These are phyloP conservation scores for Candida quercuum DNA, from an alignment of 805 yeast genomes.

Conservation along the genomic window DNA sequence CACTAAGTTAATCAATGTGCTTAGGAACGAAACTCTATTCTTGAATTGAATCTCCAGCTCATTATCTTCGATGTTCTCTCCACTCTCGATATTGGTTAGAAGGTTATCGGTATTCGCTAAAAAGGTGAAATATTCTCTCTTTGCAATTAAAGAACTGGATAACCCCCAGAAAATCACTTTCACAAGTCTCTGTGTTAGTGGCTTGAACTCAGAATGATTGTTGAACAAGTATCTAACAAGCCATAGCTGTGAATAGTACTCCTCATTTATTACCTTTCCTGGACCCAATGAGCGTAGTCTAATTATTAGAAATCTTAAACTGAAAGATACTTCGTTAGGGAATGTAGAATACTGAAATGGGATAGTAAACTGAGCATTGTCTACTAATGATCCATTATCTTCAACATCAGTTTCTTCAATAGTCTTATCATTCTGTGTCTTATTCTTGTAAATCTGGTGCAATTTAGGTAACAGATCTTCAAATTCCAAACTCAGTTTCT, in stretches of 20 bases:
- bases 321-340: constrained; percentile 16
- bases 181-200: constrained; percentile 1
- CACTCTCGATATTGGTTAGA: not conserved
- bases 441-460: not conserved
- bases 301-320: constrained; percentile 16
- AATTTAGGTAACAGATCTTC: constrained; percentile 4
- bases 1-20: constrained; percentile 1
- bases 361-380: too few relatives aligned
- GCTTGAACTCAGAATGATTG: not conserved
- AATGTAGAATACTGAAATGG: constrained; percentile 6
- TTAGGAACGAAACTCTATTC: not conserved
- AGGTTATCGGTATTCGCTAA: constrained; percentile 16
- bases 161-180: constrained; percentile 16
- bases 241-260: constrained; percentile 13
- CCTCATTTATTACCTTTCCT: constrained; percentile 9
- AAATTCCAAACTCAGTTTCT: constrained; percentile 16
- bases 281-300: constrained; percentile 23
- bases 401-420: too few relatives aligned
- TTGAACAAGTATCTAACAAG: constrained; percentile 7
- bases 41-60: not conserved
- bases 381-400: too few relatives aligned
- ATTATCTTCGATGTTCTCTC: not conserved
- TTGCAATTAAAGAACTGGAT: constrained; percentile 22
- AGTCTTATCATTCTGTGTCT: not conserved
- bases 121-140: constrained; percentile 24